Evolutionary conservation across 768 basidiomycete species (phyloP).

Genomic region (Cystofilobasidium bisporidii): DNA sequence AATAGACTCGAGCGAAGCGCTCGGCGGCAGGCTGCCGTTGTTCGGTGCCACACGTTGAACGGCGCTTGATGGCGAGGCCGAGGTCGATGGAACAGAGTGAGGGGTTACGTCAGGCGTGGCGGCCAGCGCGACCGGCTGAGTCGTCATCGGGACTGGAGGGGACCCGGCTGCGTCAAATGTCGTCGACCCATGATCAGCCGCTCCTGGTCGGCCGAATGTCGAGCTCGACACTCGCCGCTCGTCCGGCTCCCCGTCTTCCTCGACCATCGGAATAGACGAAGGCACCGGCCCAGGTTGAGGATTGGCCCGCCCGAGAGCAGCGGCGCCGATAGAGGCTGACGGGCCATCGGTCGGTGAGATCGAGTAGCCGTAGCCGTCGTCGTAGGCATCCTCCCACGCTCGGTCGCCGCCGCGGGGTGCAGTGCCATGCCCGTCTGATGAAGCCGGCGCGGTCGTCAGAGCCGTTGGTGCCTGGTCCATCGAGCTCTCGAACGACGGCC

Average conservation of each 20-base stretch:
- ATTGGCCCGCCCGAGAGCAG: neutral
- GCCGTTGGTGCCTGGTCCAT: too few relatives aligned
- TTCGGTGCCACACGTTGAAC: too few relatives aligned
- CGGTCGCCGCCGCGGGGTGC: neutral
- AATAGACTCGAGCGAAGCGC: too few relatives aligned
- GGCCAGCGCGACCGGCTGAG: neutral
- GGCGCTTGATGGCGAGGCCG: too few relatives aligned
- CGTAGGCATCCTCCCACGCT: neutral
- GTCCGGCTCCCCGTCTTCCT: neutral
- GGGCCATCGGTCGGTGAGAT: neutral
- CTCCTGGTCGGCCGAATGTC: neutral
- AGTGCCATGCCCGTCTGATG: too few relatives aligned
- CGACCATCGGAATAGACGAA: too few relatives aligned
- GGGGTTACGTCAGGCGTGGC: neutral
- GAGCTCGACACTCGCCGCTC: neutral
- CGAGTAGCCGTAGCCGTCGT: slow-evolving; percentile 1
- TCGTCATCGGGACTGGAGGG: neutral
- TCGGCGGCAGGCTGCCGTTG: too few relatives aligned
- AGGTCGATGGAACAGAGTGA: too few relatives aligned
- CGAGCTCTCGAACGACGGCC: too few relatives aligned
- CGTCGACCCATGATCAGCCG: too few relatives aligned
- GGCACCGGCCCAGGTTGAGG: neutral
- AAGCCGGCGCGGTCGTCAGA: too few relatives aligned
- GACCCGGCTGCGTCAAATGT: neutral
- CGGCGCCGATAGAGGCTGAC: too few relatives aligned